Conservation (phyloP, 1,284 basidiomycete species). For the Cryptococcus floricola region DNA sequence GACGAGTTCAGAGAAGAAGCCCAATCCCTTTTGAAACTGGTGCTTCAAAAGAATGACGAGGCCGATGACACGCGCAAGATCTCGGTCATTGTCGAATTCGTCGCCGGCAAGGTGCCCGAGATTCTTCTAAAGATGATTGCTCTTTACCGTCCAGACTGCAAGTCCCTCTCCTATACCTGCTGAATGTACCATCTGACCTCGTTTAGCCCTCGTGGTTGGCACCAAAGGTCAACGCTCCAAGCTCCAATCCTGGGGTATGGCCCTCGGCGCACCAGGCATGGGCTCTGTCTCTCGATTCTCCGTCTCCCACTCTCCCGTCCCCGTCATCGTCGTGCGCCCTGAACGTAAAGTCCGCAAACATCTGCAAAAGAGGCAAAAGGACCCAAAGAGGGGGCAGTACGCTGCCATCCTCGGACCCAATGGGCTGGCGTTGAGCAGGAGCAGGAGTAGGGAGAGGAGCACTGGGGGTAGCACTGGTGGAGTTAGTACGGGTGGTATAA, state of each 20-base stretch:
- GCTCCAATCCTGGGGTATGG: constrained; percentile 59
- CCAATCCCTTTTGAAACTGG: constrained; percentile 69
- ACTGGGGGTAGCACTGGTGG: constrained; percentile 11
- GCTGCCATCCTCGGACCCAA: constrained; percentile 44
- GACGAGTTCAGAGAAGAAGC: constrained; percentile 84
- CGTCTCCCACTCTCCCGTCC: constrained; percentile 82
- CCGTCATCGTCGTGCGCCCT: constrained; percentile 85
- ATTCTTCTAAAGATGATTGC: constrained; percentile 90
- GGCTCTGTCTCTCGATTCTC: constrained; percentile 62
- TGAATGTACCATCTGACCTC: constrained; percentile 5
- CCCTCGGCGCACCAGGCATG: constrained; percentile 56
- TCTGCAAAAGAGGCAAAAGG: constrained; percentile 71
- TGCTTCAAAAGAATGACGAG: constrained; percentile 77
- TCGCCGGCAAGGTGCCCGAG: constrained; percentile 82
- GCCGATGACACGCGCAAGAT: constrained; percentile 78
- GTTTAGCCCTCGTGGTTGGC: constrained; percentile 73
- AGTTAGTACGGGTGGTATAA: neutral
- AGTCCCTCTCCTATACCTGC: constrained; percentile 13
- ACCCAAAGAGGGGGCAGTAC: constrained; percentile 78
- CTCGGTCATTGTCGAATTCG: constrained; percentile 88
- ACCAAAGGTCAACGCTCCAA: constrained; percentile 69
- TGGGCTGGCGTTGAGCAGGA: constrained; percentile 35
- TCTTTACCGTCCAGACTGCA: constrained; percentile 85
- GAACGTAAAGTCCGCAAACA: constrained; percentile 81
- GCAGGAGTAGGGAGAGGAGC: constrained; percentile 36